Base-by-base conservation (phyloP, 2,329 filamentous ascomycete species). In the Beauveria caledonica region DNA sequence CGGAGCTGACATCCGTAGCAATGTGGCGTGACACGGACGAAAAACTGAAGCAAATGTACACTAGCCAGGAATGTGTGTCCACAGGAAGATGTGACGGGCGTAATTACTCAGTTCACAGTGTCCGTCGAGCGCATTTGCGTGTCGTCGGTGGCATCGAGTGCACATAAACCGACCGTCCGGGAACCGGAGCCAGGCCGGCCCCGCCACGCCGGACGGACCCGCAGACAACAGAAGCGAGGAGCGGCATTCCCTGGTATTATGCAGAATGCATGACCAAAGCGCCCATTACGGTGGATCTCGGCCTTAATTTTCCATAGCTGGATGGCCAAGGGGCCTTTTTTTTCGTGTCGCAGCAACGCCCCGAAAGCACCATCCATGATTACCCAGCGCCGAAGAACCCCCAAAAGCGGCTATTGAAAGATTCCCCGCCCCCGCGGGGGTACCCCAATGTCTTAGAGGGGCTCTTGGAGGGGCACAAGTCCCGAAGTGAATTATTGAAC, bases 241-340 rank as follows among this genome's bases (percentile, higher is more conserved):
- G 33, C 11, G 10, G 19, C 27, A 36, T 51, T 21, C 11, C 9
- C 29, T 36, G 29, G 5, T 6, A 4, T n/a, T 15, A 17, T 25
- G 11, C 13, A 36, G 33, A 36, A 36, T 5, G 33, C 33, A 23
- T 40, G 17, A 21, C 7, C 13, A 48, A 33, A 15, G 10, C 11
- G 36, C 51, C 2, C 23, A 19, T 19, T 19, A 27, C 29, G 11
- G 54, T 57, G 33, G 55, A 50, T 58, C 55, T 58, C 55, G 55
- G 55, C 29, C 45, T 50, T 3, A 33, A 50, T 50, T 58, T 46
- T 58, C 55, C 45, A 50, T 50, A 45, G 55, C 55, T 50, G 21
- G 9, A 21, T 53, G 33, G 29, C 4, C 9, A 10, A 33, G 29
- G 29, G 29, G 29, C 29, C 29, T 33, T 33, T 33, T 33, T 10